Evolutionary conservation across 352 stramenopile species (phyloP).

Genomic region (Globisporangium nagaii): DNA sequence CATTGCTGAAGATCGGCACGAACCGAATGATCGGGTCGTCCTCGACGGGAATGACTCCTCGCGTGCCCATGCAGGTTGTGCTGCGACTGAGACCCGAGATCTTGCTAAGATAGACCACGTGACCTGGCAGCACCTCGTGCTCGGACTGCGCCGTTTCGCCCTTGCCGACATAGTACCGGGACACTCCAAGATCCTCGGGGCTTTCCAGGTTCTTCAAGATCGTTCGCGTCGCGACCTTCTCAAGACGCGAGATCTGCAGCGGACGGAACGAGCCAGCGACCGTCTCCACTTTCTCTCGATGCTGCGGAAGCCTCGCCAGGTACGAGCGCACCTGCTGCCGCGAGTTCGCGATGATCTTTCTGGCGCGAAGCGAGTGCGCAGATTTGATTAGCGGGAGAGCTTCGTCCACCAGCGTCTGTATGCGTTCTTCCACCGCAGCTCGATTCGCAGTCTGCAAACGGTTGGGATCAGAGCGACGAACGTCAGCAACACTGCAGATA

Average conservation of each 20-base stretch:
- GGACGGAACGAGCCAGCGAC: conserved; percentile 16
- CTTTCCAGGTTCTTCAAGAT: conserved; percentile 31
- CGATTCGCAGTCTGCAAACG: conserved; percentile 7
- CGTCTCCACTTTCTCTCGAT: conserved; percentile 19
- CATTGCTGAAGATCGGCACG: conserved; percentile 47
- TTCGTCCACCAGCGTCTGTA: conserved; percentile 35
- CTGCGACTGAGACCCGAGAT: conserved; percentile 46
- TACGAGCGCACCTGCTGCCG: conserved; percentile 38
- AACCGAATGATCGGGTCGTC: conserved; percentile 83
- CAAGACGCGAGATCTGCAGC: conserved; percentile 31
- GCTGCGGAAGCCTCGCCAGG: conserved; percentile 18
- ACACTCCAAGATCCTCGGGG: conserved; percentile 12
- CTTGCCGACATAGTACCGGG: conserved; percentile 35
- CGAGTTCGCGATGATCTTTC: conserved; percentile 29
- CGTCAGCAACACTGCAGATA: too few species aligned
- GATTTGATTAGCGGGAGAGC: conserved; percentile 29
- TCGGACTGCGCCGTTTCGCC: conserved; percentile 36
- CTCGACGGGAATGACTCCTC: conserved; percentile 46
- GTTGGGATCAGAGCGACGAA: background rate
- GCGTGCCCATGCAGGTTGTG: conserved; percentile 57
- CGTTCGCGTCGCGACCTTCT: conserved; percentile 38
- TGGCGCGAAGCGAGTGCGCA: conserved; percentile 21
- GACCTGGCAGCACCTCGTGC: conserved; percentile 20
- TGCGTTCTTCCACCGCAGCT: conserved; percentile 22
- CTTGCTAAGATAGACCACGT: conserved; percentile 35